Evolutionary conservation across 768 basidiomycete genomes (phyloP), one percentile per base, ranked within the genome.

Genomic region (Tylopilus subfusipes): DNA sequence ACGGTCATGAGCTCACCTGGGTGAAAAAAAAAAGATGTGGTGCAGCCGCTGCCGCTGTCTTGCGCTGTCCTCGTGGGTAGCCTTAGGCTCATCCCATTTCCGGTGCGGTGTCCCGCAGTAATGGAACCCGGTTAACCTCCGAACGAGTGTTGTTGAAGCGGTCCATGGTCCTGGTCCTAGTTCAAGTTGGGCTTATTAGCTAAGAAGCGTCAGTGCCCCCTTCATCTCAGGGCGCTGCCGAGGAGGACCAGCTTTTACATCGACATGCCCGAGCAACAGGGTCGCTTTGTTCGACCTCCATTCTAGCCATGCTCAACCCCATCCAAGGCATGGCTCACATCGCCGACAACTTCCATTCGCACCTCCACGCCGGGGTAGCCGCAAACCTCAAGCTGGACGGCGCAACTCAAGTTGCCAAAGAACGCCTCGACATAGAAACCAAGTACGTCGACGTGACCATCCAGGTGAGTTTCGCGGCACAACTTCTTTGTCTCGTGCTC

Each of bases 391-490:
- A 55, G 12, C 67, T 70, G 36, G 74, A 76, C 38, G 62, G 58
- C 7, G 54, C 68, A 13, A 61, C 70, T 8, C 73, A 74, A 48
- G 56, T 64, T 2, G 56, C 74, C 19, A 63, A 68, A 13, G 49
- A 68, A 33, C 68, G 69, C 42, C 70, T 71, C 50, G 62, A 75
- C 34, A 68, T 74, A 6, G 55, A 60, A 9, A 73, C 73, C 30
- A 74, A 75, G n/a, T 82, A 78, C 57, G 78, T 84, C 19, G 84
- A 88, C 64, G 64, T 86, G 27, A 70, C 71, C 14, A 80, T 86
- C 48, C 79, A 82, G 69, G 82, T 82, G 52, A 53, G 71, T 48
- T 2, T 27, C 19, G 24, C 30, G 21, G 52, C 31, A 29, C 33
- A 13, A n/a, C 46, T 40, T 33, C n/a, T 25, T 18, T 14, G 8